Base-by-base conservation (phyloP, 1,139 yeast genomes). In the Arxiozyma slooffiae region DNA sequence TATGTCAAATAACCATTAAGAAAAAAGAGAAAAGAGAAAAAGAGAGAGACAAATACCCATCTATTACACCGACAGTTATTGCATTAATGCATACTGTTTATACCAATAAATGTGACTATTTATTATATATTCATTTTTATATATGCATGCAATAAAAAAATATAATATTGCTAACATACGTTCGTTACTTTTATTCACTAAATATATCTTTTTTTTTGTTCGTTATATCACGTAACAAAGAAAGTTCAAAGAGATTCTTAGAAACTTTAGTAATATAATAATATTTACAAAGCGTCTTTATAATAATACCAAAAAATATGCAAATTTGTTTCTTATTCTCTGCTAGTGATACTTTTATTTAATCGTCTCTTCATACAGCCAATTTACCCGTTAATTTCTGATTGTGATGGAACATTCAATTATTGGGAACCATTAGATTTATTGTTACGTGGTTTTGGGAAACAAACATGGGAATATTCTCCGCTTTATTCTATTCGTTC, bases 401-500 rank as follows among this genome's bases (percentile, higher is more conserved):
- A 88, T 62, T 87, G 96, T 64, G 96, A 88, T 66, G 95, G 85
- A 65, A 82, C 80, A 2, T 90, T 79, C 75, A 90, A 90, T 62
- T 90, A 87, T 68, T 89, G 90, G 92, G 98, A 90, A 59, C 97
- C 98, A 0, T 72, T 90, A 52, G 92, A 90, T 63, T 74, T 85
- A 50, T 61, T 90, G 39, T 70, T 84, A 3, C 77, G 96, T 57
- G 85, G 84, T 2, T 88, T 86, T 66, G 98, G 97, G 2, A 85
- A 88, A 59, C 89, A 89, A 67, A 90, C 97, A 0, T 90, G 97
- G 97, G 97, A 90, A 63, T 90, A 90, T 66, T 87, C 96, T 0
- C 97, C 97, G 0, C 86, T 77, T 50, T 88, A 79, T 62, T 89
- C 96, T 20, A 88, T 90, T 49, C 71, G 97, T 56, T 86, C 96